phyloP scores from a whole-genome alignment of 1,139 yeast species.

The Geotrichum europaeum region DNA sequence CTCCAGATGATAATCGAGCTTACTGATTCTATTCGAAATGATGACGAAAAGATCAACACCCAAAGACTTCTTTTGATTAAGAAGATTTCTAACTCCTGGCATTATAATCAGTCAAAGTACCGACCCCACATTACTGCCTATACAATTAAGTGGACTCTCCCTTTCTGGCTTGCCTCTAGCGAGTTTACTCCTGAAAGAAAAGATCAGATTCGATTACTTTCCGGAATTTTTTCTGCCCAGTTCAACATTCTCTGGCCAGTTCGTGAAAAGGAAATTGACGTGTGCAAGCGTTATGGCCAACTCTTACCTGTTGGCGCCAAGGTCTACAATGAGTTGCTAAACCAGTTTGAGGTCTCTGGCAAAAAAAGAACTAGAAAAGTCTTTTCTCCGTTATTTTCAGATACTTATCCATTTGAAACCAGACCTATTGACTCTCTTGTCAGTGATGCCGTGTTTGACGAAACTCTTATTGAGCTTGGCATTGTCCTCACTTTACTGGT shows the following conservation, averaged over 20 bases:
- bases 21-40: conserved; percentile 26
- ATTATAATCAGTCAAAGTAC: conserved; percentile 38
- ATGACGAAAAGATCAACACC: conserved; percentile 43
- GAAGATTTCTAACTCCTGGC: conserved; percentile 47
- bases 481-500: conserved; percentile 35
- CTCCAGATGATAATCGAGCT: conserved; percentile 28
- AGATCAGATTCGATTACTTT: conserved; percentile 29
- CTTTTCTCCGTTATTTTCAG: conserved; percentile 52
- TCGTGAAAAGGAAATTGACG: conserved; percentile 26
- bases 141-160: conserved; percentile 52
- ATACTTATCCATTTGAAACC: conserved; percentile 56
- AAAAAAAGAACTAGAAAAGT: conserved; percentile 18
- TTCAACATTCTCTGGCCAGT: conserved; percentile 31
- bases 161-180: conserved; percentile 25
- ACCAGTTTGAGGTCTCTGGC: conserved; percentile 21
- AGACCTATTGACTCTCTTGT: conserved; percentile 69
- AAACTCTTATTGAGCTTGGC: conserved; percentile 64
- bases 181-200: conserved; percentile 27
- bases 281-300: conserved; percentile 30
- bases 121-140: conserved; percentile 45
- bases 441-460: conserved; percentile 64
- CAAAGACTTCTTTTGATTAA: conserved; percentile 55
- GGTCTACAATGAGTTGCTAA: conserved; percentile 28
- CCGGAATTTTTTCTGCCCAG: conserved; percentile 31
- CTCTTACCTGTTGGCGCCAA: conserved; percentile 32